Evolutionary conservation across 78 protist genomes (phyloP).

Genomic region (Ministeria vibrans): DNA sequence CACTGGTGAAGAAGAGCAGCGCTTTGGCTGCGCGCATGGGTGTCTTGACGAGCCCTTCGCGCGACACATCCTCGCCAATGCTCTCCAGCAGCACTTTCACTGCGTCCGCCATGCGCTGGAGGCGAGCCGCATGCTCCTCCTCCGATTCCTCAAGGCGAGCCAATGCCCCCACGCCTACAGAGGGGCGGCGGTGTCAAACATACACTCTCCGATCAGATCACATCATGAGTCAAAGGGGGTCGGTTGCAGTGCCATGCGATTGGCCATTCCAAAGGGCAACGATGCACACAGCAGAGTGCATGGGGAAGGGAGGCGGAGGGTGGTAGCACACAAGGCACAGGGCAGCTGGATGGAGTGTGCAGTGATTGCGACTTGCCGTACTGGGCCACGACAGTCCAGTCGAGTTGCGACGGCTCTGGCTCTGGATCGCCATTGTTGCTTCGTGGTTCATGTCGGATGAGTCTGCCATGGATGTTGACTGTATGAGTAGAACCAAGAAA

Average conservation of each 20-base stretch:
- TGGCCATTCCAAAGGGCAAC: background rate
- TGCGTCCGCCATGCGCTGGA: background rate
- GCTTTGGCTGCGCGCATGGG: constrained; percentile 83
- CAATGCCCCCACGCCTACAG: background rate
- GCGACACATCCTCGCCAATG: constrained; percentile 50
- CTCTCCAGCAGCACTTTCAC: constrained; percentile 11
- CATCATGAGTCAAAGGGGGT: background rate
- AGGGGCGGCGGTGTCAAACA: background rate
- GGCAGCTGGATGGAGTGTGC: background rate
- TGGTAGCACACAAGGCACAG: background rate
- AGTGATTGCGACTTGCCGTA: background rate
- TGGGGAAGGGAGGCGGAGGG: background rate
- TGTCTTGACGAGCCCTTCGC: constrained; percentile 70
- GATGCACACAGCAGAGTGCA: background rate
- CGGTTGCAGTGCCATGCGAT: background rate
- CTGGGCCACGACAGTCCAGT: background rate
- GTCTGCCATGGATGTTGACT: too few relatives aligned
- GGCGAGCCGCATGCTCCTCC: background rate
- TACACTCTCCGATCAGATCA: background rate
- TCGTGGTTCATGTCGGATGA: too few relatives aligned
- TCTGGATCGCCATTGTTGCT: too few relatives aligned
- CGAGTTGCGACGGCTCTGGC: background rate
- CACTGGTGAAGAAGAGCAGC: constrained; percentile 74
- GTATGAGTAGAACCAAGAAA: too few relatives aligned
- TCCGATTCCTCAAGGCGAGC: background rate